A percentile compares a stretch with the other conserved stretches of the same genome.
These are phyloP conservation scores for Penicillium maclennaniae DNA, from an alignment of 495 filamentous ascomycete genomes.

Conservation along the genomic window DNA sequence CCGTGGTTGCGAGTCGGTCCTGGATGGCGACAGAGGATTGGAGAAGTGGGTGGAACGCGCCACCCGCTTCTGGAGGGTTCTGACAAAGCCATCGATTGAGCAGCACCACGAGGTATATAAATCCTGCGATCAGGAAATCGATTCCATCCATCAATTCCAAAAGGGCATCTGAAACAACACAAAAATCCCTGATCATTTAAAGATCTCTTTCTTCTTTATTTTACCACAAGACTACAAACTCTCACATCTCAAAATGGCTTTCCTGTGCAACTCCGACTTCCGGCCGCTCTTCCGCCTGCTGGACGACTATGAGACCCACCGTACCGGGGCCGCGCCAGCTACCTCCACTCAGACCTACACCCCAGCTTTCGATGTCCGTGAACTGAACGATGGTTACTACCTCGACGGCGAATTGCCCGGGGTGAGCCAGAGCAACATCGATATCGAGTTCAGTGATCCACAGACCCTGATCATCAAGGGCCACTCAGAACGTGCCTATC, in stretches of 20 bases:
- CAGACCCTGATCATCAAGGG: conserved; percentile 74
- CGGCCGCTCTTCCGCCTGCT: conserved; percentile 70
- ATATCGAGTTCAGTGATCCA: conserved; percentile 80
- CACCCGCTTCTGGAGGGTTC: conserved; percentile 18
- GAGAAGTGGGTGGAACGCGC: conserved; percentile 13
- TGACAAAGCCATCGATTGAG: conserved; percentile 1
- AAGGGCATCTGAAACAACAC: not conserved
- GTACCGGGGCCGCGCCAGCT: conserved; percentile 10
- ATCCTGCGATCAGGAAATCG: not conserved
- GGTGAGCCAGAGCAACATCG: conserved; percentile 68
- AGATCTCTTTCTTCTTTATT: no score
- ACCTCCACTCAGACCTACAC: conserved; percentile 44
- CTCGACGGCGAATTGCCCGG: conserved; percentile 89
- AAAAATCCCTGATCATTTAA: no score
- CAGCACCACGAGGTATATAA: not conserved
- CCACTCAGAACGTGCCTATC: conserved; percentile 55
- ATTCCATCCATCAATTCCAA: not conserved
- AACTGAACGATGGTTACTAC: conserved; percentile 63
- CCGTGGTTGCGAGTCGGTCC: not conserved
- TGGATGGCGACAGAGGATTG: conserved; percentile 5
- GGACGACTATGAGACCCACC: conserved; percentile 66
- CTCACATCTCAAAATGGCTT: conserved; percentile 53
- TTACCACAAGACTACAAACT: no score
- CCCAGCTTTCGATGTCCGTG: conserved; percentile 79
- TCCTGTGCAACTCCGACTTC: conserved; percentile 59